phyloP scores from a whole-genome alignment of 345 rosid species.

The Pistacia integerrima region DNA sequence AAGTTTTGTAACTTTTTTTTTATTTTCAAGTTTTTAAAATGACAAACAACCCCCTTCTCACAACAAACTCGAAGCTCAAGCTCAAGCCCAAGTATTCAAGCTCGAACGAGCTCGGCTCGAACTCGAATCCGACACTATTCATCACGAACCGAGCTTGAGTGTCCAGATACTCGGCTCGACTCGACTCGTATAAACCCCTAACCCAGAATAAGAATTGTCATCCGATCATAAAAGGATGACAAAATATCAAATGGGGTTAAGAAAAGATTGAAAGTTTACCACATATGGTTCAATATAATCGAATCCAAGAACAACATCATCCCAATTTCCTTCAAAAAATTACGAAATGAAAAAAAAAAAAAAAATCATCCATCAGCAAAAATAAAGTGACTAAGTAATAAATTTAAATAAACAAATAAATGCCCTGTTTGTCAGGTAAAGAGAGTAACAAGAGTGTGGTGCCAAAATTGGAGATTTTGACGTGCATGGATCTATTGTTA shows the following conservation, averaged over 20 bases:
- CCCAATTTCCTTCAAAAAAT: constrained; percentile 55
- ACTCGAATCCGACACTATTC: too few species aligned
- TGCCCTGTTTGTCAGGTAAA: constrained; percentile 80
- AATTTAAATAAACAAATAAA: background rate
- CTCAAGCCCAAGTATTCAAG: too few species aligned
- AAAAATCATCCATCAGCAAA: constrained; percentile 12
- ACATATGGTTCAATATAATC: constrained; percentile 82
- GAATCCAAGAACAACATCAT: constrained; percentile 90
- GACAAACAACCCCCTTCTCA: too few species aligned
- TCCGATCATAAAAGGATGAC: background rate
- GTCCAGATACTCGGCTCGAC: too few species aligned
- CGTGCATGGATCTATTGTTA: constrained; percentile 74
- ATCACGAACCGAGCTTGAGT: too few species aligned
- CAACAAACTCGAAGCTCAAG: too few species aligned
- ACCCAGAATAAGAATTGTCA: background rate
- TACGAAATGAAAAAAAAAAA: background rate
- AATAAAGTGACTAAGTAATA: background rate
- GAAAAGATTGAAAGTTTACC: constrained; percentile 42
- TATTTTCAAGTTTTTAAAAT: too few species aligned
- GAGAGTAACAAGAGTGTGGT: constrained; percentile 79
- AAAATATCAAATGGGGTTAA: constrained; percentile 9
- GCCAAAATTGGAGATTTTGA: constrained; percentile 75
- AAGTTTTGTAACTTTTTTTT: too few species aligned
- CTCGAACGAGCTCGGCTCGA: too few species aligned
- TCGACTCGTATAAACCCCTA: too few species aligned